A percentile compares a stretch with the other conserved stretches of the same genome.
Evolutionary conservation across 192 early-diverging fungal species (phyloP).

Genomic region (Rhizoclosmatium globosum): DNA sequence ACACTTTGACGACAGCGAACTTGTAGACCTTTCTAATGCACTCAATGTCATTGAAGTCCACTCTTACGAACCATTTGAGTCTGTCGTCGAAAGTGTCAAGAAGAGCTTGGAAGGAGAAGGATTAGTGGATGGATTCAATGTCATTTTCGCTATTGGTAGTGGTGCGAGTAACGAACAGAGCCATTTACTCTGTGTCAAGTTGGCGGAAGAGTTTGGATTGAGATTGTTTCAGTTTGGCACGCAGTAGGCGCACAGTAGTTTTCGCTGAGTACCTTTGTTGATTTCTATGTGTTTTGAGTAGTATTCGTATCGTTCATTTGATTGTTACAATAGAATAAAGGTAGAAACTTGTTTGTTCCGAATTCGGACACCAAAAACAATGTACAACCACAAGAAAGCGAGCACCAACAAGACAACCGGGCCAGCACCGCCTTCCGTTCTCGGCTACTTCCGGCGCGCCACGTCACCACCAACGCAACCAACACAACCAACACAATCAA

Average conservation of each 20-base stretch:
- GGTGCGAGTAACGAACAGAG: background rate
- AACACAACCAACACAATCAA: background rate
- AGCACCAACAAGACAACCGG: background rate
- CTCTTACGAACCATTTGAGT: slow-evolving; percentile 4
- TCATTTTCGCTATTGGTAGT: slow-evolving; percentile 16
- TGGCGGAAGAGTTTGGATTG: too few relatives aligned
- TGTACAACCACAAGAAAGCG: background rate
- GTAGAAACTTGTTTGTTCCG: too few relatives aligned
- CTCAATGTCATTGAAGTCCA: slow-evolving; percentile 2
- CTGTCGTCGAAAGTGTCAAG: background rate
- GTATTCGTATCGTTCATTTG: too few relatives aligned
- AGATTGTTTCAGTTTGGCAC: too few relatives aligned
- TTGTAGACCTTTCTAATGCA: background rate
- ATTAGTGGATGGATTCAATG: slow-evolving; percentile 13
- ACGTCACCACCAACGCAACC: background rate
- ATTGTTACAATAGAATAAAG: too few relatives aligned
- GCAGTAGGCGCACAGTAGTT: too few relatives aligned
- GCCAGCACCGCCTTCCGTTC: background rate
- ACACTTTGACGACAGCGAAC: background rate
- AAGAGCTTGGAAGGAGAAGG: slow-evolving; percentile 1
- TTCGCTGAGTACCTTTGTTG: too few relatives aligned
- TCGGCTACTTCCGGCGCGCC: background rate
- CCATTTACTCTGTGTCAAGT: too few relatives aligned
- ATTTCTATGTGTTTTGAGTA: too few relatives aligned
- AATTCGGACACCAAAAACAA: background rate